Evolutionary conservation across 1,284 basidiomycete genomes (phyloP).

Genomic region (Sanguinoderma infundibulare): DNA sequence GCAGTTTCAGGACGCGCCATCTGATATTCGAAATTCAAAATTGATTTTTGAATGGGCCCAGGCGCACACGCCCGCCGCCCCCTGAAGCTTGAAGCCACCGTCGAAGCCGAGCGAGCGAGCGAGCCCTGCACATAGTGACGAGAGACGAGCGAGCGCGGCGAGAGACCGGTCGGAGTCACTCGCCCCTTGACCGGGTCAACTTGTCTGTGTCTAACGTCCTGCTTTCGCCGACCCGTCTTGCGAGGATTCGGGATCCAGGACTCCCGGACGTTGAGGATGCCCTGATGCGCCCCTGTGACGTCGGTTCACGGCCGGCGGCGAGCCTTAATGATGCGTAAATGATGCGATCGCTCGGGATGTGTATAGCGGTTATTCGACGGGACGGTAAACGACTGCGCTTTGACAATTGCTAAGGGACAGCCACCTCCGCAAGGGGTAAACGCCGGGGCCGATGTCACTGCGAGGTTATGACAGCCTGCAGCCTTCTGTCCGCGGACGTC

Average conservation of each 20-base stretch:
- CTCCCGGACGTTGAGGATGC: not conserved
- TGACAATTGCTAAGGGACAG: not conserved
- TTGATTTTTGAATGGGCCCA: too few species aligned
- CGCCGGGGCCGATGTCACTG: not conserved
- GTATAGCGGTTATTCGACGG: not conserved
- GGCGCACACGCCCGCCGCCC: too few species aligned
- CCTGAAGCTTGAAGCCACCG: too few species aligned
- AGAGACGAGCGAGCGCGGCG: too few species aligned
- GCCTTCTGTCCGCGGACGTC: not conserved
- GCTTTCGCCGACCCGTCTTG: too few species aligned
- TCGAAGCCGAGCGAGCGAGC: too few species aligned
- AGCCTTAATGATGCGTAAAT: not conserved
- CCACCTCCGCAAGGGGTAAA: not conserved
- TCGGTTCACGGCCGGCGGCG: not conserved
- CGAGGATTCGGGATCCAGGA: not conserved
- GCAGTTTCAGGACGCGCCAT: too few species aligned
- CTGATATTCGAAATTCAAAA: too few species aligned
- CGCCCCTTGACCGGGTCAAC: too few species aligned
- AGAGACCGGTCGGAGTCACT: too few species aligned
- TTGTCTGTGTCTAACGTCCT: too few species aligned
- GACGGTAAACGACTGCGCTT: not conserved
- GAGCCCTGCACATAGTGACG: not conserved
- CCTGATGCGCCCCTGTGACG: not conserved
- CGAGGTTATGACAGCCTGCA: conserved; percentile 1
- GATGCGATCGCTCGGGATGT: not conserved